Conservation (phyloP, 176 grass and related monocot species). For the Alopecurus myosuroides region DNA sequence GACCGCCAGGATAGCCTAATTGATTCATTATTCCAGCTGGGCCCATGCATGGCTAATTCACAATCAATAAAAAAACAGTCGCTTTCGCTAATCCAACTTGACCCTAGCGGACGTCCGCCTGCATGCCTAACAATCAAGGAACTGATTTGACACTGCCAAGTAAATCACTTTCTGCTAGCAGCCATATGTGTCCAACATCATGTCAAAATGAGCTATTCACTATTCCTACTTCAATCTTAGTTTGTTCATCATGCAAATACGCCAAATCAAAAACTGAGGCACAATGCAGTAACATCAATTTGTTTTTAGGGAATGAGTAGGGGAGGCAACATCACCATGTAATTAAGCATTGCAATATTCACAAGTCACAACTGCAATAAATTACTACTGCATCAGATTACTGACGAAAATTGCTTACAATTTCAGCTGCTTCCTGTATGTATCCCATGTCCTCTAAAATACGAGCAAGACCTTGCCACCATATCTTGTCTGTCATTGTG, state of each 20-base stretch:
- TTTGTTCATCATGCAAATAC: conserved; percentile 8
- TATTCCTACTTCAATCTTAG: not conserved
- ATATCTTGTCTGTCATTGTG: conserved; percentile 51
- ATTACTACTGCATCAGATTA: not conserved
- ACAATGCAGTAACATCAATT: not conserved
- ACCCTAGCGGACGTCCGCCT: too few relatives aligned
- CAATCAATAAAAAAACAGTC: too few relatives aligned
- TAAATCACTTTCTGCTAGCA: not conserved
- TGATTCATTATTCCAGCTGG: too few relatives aligned
- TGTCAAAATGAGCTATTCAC: not conserved
- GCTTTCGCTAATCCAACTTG: too few relatives aligned
- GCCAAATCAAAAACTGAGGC: not conserved
- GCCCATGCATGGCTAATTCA: too few relatives aligned
- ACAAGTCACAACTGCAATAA: not conserved
- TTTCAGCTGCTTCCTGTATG: conserved; percentile 74
- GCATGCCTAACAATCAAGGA: too few relatives aligned
- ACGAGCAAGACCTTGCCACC: conserved; percentile 88
- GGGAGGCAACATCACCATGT: not conserved
- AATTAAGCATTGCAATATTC: not conserved
- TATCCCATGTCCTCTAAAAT: conserved; percentile 59
- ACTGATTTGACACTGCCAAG: not conserved
- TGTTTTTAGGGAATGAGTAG: not conserved
- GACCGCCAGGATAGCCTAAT: too few relatives aligned
- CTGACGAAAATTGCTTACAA: conserved; percentile 47
- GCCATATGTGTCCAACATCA: not conserved